Base-by-base conservation (phyloP, 495 filamentous ascomycete genomes). In the Antarctomyces pellizariae region DNA sequence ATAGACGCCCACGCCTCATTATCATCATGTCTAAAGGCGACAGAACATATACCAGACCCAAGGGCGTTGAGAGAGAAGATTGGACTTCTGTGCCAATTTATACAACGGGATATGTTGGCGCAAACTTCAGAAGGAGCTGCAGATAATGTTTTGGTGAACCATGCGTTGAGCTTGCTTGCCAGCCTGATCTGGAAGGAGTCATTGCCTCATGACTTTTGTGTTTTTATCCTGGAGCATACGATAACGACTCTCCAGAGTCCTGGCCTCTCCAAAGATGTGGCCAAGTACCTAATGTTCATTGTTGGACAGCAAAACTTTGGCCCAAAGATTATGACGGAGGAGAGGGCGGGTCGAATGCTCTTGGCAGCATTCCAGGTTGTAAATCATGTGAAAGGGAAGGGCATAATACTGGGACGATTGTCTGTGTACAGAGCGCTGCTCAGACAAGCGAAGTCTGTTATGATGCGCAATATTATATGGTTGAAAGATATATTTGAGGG, bases 1-100 rank as follows among this genome's bases (percentile, higher is more conserved):
- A 41, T 84, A n/a, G 86, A 97, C 48, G 72, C 79, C 10, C 93
- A 97, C 42, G 63, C 68, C 41, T 68, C 71, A 33, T 56, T 97
- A 25, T 65, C 71, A 11, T 63, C 64, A n/a, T 64, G 68, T 7
- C 47, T 90, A 29, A 70, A 74, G 34, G 66, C 72, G 5, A 86
- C 83, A 26, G 75, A 82, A 28, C 69, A 71, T 20, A 43, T 79
- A 7, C 74, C 75, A 1, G 65, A 79, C 18, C 53, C 64, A 13
- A 62, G 71, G 20, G 67, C 71, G 9, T 55, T 92, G 40, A 54
- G 59, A 22, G 62, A 62, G n/a, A 82, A 84, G 42, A 65, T 92
- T 41, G 58, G 58, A 8, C 45, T 73, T 7, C 56, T 95, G 14
- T 64, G 64, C 28, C 65, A 72, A 24, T 90, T 75, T 37, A 72